Percentiles rank a stretch among this genome's conserved stretches.
These are phyloP conservation scores for Auxenochlorella pyrenoidosa DNA, from an alignment of 139 green algal genomes.

Conservation along the genomic window DNA sequence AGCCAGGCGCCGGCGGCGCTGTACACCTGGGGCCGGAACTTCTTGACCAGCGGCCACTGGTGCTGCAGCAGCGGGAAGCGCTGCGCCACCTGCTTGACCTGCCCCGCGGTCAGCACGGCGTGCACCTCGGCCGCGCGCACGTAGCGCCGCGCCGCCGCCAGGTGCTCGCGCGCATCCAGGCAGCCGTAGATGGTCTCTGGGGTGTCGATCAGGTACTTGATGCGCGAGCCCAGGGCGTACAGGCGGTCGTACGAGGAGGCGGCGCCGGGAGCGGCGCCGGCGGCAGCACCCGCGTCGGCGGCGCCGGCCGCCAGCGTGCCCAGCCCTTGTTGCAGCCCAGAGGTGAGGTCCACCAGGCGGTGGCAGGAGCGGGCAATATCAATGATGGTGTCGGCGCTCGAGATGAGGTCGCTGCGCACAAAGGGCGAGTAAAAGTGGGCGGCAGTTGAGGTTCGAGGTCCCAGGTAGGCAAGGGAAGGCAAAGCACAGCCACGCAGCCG, in stretches of 20 bases:
- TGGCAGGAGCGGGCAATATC: slow-evolving; percentile 76
- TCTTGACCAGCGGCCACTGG: slow-evolving; percentile 90
- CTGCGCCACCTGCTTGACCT: slow-evolving; percentile 32
- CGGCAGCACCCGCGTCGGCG: background rate
- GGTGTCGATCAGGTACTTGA: slow-evolving; percentile 97
- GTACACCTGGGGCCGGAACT: slow-evolving; percentile 83
- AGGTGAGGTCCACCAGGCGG: slow-evolving; percentile 67
- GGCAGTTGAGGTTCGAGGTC: background rate
- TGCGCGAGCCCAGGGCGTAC: slow-evolving; percentile 79
- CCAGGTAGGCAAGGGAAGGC: background rate
- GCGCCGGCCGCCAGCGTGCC: slow-evolving; percentile 4
- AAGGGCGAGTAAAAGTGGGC: background rate
- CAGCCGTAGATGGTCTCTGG: slow-evolving; percentile 96
- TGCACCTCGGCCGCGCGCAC: slow-evolving; percentile 82
- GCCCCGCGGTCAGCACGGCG: slow-evolving; percentile 52
- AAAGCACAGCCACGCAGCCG: background rate
- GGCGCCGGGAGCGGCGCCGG: background rate
- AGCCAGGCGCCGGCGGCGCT: slow-evolving; percentile 55
- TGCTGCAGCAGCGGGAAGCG: slow-evolving; percentile 92
- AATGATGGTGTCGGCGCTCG: slow-evolving; percentile 91
- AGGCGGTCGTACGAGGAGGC: slow-evolving; percentile 53
- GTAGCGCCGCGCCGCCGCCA: slow-evolving; percentile 85
- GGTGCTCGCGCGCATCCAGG: slow-evolving; percentile 82
- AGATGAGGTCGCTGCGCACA: slow-evolving; percentile 89
- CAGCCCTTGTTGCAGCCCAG: slow-evolving; percentile 58